Conservation (phyloP, 345 rosid species). For the Gynandropsis gynandra region DNA sequence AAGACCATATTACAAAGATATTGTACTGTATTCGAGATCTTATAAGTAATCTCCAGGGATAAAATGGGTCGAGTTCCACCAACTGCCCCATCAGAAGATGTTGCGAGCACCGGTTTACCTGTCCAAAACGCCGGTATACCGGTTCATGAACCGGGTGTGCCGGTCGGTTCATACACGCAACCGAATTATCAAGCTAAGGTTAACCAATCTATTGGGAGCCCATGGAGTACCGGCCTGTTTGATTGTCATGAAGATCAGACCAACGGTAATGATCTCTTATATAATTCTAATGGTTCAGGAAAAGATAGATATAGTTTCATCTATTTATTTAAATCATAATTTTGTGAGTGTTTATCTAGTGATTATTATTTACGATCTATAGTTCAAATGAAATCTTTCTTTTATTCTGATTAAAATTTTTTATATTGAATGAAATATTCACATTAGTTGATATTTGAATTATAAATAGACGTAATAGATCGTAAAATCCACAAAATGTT, state of each 20-base stretch:
- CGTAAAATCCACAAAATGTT: too few species aligned
- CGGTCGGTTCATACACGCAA: slow-evolving; percentile 15
- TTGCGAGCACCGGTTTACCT: slow-evolving; percentile 15
- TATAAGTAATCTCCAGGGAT: too few species aligned
- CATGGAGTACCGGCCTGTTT: slow-evolving; percentile 41
- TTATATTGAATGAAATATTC: too few species aligned
- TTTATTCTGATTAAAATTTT: too few species aligned
- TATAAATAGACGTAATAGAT: too few species aligned
- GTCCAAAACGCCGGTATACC: slow-evolving; percentile 18
- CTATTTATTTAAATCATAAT: background rate
- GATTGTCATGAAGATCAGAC: slow-evolving; percentile 33
- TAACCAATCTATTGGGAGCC: slow-evolving; percentile 25
- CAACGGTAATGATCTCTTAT: slow-evolving; percentile 30
- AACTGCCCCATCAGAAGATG: slow-evolving; percentile 12
- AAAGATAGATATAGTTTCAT: too few species aligned
- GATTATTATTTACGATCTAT: too few species aligned
- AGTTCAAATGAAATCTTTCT: too few species aligned
- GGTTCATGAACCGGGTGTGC: slow-evolving; percentile 19
- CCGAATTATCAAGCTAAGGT: slow-evolving; percentile 25
- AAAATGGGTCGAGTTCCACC: slow-evolving; percentile 24
- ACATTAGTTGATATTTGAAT: too few species aligned
- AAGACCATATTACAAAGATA: too few species aligned
- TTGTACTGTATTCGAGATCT: too few species aligned
- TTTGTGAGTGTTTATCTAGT: too few species aligned
- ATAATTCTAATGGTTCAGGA: background rate